Evolutionary conservation across 2,329 filamentous ascomycete species (phyloP).

Genomic region (Alternaria rosae): DNA sequence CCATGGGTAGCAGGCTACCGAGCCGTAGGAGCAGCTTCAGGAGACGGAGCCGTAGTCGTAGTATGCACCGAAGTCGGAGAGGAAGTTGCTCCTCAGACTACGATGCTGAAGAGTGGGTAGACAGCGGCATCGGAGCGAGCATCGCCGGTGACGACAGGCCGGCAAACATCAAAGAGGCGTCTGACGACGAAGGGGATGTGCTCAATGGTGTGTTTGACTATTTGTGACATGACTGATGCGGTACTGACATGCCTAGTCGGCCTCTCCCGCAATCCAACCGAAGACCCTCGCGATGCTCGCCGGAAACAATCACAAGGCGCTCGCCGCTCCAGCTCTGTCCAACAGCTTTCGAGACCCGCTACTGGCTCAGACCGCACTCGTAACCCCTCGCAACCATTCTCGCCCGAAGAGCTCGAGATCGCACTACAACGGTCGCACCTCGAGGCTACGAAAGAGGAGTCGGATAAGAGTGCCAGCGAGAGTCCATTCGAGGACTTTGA

Average conservation of each 20-base stretch:
- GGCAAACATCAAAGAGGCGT: slow-evolving; percentile 51
- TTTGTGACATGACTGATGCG: slow-evolving; percentile 3
- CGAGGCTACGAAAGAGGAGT: slow-evolving; percentile 40
- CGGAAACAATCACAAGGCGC: slow-evolving; percentile 34
- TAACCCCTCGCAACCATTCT: slow-evolving; percentile 50
- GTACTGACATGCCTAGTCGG: slow-evolving; percentile 40
- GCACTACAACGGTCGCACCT: slow-evolving; percentile 54
- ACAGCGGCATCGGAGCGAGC: slow-evolving; percentile 47
- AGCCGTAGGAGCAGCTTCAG: slow-evolving; percentile 49
- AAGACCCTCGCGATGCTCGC: slow-evolving; percentile 40
- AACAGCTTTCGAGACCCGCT: slow-evolving; percentile 32
- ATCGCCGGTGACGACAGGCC: slow-evolving; percentile 39
- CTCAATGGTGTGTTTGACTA: slow-evolving; percentile 52
- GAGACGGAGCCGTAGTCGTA: slow-evolving; percentile 41
- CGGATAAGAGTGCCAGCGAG: slow-evolving; percentile 31
- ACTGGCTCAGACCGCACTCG: slow-evolving; percentile 38
- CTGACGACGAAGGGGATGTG: slow-evolving; percentile 56
- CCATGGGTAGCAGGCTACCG: slow-evolving; percentile 58
- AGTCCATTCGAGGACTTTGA: slow-evolving; percentile 29
- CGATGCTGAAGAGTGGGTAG: slow-evolving; percentile 51
- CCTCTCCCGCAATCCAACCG: slow-evolving; percentile 44
- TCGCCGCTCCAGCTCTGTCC: slow-evolving; percentile 39
- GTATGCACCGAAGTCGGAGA: slow-evolving; percentile 39
- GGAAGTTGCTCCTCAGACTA: slow-evolving; percentile 47
- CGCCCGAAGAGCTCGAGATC: slow-evolving; percentile 54